phyloP scores from a whole-genome alignment of 192 early-diverging fungal species.

The Coemansia sp. region DNA sequence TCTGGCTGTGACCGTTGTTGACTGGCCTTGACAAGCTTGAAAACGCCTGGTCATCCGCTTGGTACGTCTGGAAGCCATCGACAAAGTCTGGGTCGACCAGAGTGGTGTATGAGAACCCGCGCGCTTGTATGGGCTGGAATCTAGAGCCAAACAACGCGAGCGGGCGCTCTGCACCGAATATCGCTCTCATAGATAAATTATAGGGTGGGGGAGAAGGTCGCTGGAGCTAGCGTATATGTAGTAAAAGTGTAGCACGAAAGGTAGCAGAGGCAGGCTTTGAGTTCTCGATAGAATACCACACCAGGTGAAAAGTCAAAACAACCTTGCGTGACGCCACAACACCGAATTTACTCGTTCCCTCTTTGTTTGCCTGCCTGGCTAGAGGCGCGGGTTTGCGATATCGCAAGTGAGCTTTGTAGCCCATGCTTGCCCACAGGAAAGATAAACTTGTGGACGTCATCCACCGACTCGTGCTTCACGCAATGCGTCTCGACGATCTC shows the following conservation, averaged over 20 bases:
- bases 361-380: background rate
- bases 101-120: constrained; percentile 17
- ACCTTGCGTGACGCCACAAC: background rate
- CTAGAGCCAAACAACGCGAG: constrained; percentile 2
- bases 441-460: constrained; percentile 36
- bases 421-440: constrained; percentile 43
- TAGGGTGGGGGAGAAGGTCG: background rate
- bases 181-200: background rate
- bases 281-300: background rate
- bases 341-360: background rate
- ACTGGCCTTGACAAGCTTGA: background rate
- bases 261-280: background rate
- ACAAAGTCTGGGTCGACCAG: constrained; percentile 7
- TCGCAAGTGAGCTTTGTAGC: constrained; percentile 19
- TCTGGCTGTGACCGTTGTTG: background rate
- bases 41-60: constrained; percentile 13
- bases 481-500: constrained; percentile 29
- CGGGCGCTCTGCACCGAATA: background rate
- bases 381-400: constrained; percentile 4
- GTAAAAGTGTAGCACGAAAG: background rate
- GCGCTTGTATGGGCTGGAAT: constrained; percentile 2
- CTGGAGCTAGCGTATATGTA: background rate
- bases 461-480: constrained; percentile 7
- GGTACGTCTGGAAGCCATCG: constrained; percentile 8
- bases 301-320: background rate